Evolutionary conservation across 2,329 filamentous ascomycete genomes (phyloP).

Genomic region (Orbilia brochopaga): DNA sequence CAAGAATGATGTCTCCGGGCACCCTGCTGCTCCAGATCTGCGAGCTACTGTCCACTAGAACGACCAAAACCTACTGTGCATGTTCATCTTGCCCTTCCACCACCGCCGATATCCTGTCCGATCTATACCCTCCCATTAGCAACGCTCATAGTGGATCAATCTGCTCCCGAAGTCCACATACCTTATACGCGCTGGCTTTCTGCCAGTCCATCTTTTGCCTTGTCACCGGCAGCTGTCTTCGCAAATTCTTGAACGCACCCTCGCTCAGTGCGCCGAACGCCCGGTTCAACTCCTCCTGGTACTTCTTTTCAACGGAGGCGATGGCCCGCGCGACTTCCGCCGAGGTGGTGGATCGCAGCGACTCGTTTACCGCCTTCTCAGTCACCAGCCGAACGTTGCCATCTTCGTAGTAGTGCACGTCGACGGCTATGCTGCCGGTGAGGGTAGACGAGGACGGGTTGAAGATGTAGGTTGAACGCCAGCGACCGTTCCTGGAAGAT

Average conservation of each 20-base stretch:
- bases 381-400: conserved; percentile 94
- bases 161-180: conserved; percentile 66
- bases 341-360: conserved; percentile 68
- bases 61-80: background rate
- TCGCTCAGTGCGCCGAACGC: conserved; percentile 88
- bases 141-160: background rate
- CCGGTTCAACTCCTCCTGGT: conserved; percentile 93
- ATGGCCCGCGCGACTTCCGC: conserved; percentile 78
- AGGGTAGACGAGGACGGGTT: conserved; percentile 72
- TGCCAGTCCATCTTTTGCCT: conserved; percentile 99
- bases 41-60: conserved; percentile 24
- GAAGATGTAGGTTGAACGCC: conserved; percentile 86
- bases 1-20: too few relatives aligned
- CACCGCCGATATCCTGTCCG: conserved; percentile 50
- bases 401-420: conserved; percentile 99
- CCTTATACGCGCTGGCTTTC: conserved; percentile 89
- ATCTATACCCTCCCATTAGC: conserved; percentile 29
- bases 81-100: conserved; percentile 28
- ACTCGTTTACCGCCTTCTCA: conserved; percentile 73
- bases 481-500: conserved; percentile 90
- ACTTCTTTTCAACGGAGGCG: conserved; percentile 80
- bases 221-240: conserved; percentile 92
- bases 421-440: conserved; percentile 82
- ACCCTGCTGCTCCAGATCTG: conserved; percentile 1
- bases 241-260: conserved; percentile 89